Base-by-base conservation (phyloP, 768 basidiomycete species). In the Mrakia gelida region DNA sequence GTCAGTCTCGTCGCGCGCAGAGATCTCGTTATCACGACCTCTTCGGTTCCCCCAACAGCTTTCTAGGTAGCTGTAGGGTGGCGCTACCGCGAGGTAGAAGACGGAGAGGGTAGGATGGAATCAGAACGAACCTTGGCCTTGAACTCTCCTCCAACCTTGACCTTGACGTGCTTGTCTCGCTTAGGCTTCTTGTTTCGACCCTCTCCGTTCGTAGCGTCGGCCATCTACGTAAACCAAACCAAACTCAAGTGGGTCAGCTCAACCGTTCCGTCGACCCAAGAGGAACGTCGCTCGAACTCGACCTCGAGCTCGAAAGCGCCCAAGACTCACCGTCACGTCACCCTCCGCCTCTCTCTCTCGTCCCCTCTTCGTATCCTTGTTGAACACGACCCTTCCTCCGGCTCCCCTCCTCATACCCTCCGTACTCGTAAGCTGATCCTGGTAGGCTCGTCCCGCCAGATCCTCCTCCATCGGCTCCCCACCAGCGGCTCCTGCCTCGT, bases 311-410 rank as follows among this genome's bases (percentile, higher is more conserved):
- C 38, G 38, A 34, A 38, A 23, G 28, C 8, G 3, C 8, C 1
- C 9, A 72, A 0, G 71, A 68, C 79, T 38, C 41, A 85, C 87
- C 9, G 87, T 89, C 9, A 86, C 86, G 26, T 89, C 89, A n/a
- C 86, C 84, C 49, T 83, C 84, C 78, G 87, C 88, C 77, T 90
- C 89, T 73, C 90, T 90, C 71, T 92, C 88, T 79, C 94, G 86
- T 77, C 94, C 90, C 84, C 96, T 95, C 85, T 95, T 98, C 54
- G 94, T 98, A 82, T 96, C 91, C 84, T 97, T 98, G 87, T 97
- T 93, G 86, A 98, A 98, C 84, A 94, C 95, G 83, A 98, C 85
- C 75, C 89, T 90, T 8, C 97, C 97, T 79, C 89, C 90, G 1
- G 90, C 86, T 32, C 93, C 92, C 41, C 95, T 90, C 3, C 89